phyloP scores from a whole-genome alignment of 1,284 basidiomycete species.

The Caloboletus firmus region DNA sequence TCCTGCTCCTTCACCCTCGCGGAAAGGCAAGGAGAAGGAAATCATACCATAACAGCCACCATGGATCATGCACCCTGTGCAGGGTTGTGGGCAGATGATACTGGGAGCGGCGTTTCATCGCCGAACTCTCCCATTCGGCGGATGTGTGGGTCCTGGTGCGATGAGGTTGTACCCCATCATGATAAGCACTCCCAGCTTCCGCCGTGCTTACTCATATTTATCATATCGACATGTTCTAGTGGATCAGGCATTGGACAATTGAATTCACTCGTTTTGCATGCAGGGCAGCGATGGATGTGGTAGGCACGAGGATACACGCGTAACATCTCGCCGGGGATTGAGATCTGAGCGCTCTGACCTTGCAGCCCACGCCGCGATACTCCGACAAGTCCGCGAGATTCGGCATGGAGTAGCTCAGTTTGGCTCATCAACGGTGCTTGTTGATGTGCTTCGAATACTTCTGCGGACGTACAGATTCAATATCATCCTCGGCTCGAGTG shows the following conservation, averaged over 20 bases:
- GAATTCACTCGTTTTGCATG: slow-evolving; percentile 20
- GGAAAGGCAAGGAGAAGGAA: slow-evolving; percentile 52
- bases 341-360: not conserved
- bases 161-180: slow-evolving; percentile 4
- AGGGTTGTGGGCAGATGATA: slow-evolving; percentile 4
- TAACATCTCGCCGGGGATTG: not conserved
- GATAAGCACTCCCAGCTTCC: slow-evolving; percentile 3
- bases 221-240: slow-evolving; percentile 20
- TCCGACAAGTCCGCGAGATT: not conserved
- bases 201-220: slow-evolving; percentile 9
- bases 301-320: not conserved
- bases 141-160: slow-evolving; percentile 6
- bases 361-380: not conserved
- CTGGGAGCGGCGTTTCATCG: not conserved
- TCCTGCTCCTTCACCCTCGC: slow-evolving; percentile 40
- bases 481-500: not conserved
- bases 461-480: not conserved
- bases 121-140: not conserved
- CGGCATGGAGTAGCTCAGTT: not conserved
- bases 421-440: not conserved
- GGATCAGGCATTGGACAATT: slow-evolving; percentile 16
- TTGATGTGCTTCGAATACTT: not conserved
- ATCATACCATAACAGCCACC: slow-evolving; percentile 16
- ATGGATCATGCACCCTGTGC: not conserved
- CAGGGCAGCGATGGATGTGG: not conserved